Base-by-base conservation (phyloP, 1,284 basidiomycete species). In the Heliocybe sulcata region DNA sequence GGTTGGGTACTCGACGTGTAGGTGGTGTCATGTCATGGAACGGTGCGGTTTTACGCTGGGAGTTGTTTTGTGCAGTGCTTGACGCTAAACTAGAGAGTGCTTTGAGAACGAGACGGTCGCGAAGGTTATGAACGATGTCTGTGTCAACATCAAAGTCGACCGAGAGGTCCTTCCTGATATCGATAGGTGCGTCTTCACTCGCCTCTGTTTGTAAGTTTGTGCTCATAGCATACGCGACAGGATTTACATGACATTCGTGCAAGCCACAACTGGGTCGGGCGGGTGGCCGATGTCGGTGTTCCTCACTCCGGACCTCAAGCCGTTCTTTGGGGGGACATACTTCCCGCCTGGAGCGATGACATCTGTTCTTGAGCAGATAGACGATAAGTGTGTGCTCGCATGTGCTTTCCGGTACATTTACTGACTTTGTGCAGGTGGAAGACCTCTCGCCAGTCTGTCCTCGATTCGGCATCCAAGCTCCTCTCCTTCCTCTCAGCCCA, bases 81-180 rank as follows among this genome's bases (percentile, higher is more conserved):
- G 29, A 49, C 11, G 23, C 25, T 49, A 20, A 14, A 11, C 25
- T 16, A 49, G 73, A 42, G 75, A 77, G 55, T 72, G 69, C 35
- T 77, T 76, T 56, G 74, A 75, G 54, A 67, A 76, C 57, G 62
- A 64, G 26, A 62, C 67, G 1, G 70, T 70, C 1, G 75, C 75
- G 0, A 63, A 71, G 50, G 60, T 74, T 20, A 74, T 77, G 72
- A 76, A 76, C 59, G 67, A 73, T 45, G 60, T 69, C 58, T 76
- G 68, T 55, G 65, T 77, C 27, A 75, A 75, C 55, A 67, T 77
- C 60, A 77, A 76, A 61, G 70, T 74, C 16, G 75, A 77, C 57
- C 63, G 75, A 35, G 75, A 76, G 57, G 75, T 76, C 55, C 59
- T 74, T 27, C 75, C 75, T 1, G 75, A 76, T 57, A 73, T 77